phyloP scores from a whole-genome alignment of 2,329 filamentous ascomycete genomes.

The Atkinsonella texensis region DNA sequence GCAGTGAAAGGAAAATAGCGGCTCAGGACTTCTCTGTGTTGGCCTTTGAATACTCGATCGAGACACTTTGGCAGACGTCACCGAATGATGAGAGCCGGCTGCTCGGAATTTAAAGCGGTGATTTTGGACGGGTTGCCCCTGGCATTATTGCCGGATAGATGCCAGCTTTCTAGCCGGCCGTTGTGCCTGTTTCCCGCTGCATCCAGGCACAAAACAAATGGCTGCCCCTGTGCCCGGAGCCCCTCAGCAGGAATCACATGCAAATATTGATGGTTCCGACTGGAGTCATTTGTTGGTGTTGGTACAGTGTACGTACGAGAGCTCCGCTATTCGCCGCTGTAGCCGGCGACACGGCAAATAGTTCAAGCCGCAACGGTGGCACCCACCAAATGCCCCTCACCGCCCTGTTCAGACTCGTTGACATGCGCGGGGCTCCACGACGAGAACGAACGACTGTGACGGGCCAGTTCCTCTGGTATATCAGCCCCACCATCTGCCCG shows the following conservation, averaged over 20 bases:
- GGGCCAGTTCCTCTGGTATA: not conserved
- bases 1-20: too few relatives aligned
- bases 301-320: not conserved
- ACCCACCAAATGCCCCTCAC: not conserved
- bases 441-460: not conserved
- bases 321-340: not conserved
- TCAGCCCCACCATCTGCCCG: conserved; percentile 1
- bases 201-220: not conserved
- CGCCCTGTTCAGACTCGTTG: not conserved
- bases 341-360: not conserved
- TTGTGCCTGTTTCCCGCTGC: not conserved
- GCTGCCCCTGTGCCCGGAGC: too few relatives aligned
- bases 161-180: too few relatives aligned
- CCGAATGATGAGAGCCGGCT: not conserved
- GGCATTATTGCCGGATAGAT: too few relatives aligned
- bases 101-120: not conserved
- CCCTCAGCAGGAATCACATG: not conserved
- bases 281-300: not conserved
- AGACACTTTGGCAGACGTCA: too few relatives aligned
- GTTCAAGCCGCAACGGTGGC: not conserved
- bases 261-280: not conserved
- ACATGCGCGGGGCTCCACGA: conserved; percentile 4
- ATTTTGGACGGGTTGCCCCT: not conserved
- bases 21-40: too few relatives aligned
- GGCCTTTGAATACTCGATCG: too few relatives aligned